A percentile compares a stretch with the other conserved stretches of the same genome.
These are phyloP conservation scores for Lodderomyces pseudojiufengensis DNA, from an alignment of 1,139 yeast species.

Conservation along the genomic window DNA sequence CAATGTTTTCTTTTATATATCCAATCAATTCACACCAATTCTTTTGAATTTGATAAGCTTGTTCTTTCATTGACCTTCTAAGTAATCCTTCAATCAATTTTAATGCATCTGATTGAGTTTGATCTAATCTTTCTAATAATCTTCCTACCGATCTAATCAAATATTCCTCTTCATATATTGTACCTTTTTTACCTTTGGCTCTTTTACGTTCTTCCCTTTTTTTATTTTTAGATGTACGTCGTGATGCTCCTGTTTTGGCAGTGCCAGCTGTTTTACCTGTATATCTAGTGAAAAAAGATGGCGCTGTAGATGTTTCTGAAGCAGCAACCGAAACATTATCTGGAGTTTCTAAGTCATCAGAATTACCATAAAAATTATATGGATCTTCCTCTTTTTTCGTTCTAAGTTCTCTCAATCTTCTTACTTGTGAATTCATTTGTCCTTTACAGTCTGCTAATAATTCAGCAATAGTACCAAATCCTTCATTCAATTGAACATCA, in stretches of 20 bases:
- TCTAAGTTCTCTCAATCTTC: conserved; percentile 79
- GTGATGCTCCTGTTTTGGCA: conserved; percentile 93
- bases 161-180: conserved; percentile 95
- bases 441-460: conserved; percentile 86
- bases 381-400: conserved; percentile 82
- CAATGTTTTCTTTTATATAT: conserved; percentile 54
- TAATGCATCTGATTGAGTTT: conserved; percentile 71
- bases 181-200: conserved; percentile 96
- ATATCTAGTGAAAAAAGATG: conserved; percentile 89
- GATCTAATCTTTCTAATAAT: conserved; percentile 74
- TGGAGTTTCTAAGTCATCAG: conserved; percentile 70
- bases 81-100: conserved; percentile 71
- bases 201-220: conserved; percentile 94
- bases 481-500: conserved; percentile 77
- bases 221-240: conserved; percentile 85
- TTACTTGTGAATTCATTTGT: conserved; percentile 79
- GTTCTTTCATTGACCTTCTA: conserved; percentile 69
- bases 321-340: conserved; percentile 96
- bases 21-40: conserved; percentile 57
- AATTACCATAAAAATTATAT: conserved; percentile 67
- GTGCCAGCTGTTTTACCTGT: conserved; percentile 96
- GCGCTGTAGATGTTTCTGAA: conserved; percentile 88
- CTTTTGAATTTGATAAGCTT: conserved; percentile 79
- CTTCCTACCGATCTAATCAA: conserved; percentile 85
- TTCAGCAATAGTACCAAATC: conserved; percentile 85